Conservation (phyloP, 2,329 filamentous ascomycete species). For the Penicillium sp. region DNA sequence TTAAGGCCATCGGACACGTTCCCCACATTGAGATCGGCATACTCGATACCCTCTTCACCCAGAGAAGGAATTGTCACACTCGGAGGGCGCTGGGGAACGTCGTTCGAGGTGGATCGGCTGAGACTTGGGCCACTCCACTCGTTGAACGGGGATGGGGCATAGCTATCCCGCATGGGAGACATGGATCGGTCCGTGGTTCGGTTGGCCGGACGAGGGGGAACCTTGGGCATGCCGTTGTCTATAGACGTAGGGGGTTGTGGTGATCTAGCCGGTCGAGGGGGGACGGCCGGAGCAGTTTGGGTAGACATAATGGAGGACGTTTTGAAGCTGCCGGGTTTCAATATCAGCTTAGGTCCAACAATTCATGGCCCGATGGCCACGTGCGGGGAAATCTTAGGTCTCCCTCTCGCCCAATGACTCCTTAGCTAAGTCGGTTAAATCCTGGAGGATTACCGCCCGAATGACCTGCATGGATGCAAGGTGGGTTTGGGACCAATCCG, state of each 20-base stretch:
- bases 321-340: slow-evolving; percentile 15
- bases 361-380: slow-evolving; percentile 9
- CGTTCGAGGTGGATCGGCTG: slow-evolving; percentile 34
- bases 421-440: background rate
- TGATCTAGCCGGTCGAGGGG: slow-evolving; percentile 60
- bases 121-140: slow-evolving; percentile 53
- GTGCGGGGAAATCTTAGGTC: slow-evolving; percentile 7
- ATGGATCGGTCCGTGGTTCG: slow-evolving; percentile 69
- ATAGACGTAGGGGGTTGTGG: slow-evolving; percentile 47
- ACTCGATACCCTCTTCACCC: slow-evolving; percentile 87
- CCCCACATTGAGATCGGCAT: slow-evolving; percentile 60
- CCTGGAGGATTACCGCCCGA: slow-evolving; percentile 2
- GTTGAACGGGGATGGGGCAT: slow-evolving; percentile 82
- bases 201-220: slow-evolving; percentile 72
- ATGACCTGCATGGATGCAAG: slow-evolving; percentile 16
- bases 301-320: slow-evolving; percentile 35
- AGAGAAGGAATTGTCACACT: slow-evolving; percentile 82
- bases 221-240: slow-evolving; percentile 58
- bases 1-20: slow-evolving; percentile 44
- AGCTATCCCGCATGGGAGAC: slow-evolving; percentile 75
- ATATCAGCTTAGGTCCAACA: slow-evolving; percentile 18
- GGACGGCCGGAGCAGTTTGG: slow-evolving; percentile 56
- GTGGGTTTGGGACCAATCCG: background rate
- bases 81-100: slow-evolving; percentile 57
- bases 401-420: background rate